Conservation (phyloP, 352 stramenopile species). For the Globisporangium heterothallicum region DNA sequence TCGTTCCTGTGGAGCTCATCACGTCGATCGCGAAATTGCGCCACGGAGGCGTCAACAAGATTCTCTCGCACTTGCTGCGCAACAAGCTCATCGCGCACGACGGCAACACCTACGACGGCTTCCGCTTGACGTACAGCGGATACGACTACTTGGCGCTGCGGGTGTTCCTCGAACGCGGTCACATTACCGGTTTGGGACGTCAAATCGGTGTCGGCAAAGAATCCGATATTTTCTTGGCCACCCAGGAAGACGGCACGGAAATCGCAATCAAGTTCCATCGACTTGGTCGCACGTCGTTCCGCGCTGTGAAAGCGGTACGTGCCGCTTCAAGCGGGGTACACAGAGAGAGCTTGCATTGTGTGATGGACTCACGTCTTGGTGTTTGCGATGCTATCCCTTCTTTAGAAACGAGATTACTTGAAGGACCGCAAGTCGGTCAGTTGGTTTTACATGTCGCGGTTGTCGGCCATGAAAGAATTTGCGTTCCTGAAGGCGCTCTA, state of each 20-base stretch:
- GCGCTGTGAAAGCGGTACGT: conserved; percentile 89
- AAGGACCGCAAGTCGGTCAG: conserved; percentile 91
- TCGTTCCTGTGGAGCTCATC: conserved; percentile 97
- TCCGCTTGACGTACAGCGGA: conserved; percentile 97
- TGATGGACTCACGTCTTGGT: no score
- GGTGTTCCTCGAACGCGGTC: conserved; percentile 91
- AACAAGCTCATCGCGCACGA: conserved; percentile 99
- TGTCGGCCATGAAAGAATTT: conserved; percentile 98
- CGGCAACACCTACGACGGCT: conserved; percentile 95
- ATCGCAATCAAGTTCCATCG: conserved; percentile 99
- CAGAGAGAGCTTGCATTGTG: no score
- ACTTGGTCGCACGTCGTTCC: conserved; percentile 98
- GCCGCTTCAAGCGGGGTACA: not conserved
- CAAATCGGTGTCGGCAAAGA: conserved; percentile 99
- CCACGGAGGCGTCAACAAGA: conserved; percentile 97
- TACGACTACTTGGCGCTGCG: conserved; percentile 99
- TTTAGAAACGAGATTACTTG: conserved; percentile 99
- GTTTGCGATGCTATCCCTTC: no score
- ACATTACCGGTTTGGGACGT: conserved; percentile 88
- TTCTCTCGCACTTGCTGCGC: conserved; percentile 93
- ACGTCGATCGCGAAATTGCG: conserved; percentile 95
- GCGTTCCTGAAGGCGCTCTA: conserved; percentile 98
- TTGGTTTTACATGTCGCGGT: conserved; percentile 99
- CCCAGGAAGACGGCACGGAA: conserved; percentile 91
- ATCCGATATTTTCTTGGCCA: conserved; percentile 97